Conservation (phyloP, 148 eudicot genomes). For the Amaranthus palmeri region DNA sequence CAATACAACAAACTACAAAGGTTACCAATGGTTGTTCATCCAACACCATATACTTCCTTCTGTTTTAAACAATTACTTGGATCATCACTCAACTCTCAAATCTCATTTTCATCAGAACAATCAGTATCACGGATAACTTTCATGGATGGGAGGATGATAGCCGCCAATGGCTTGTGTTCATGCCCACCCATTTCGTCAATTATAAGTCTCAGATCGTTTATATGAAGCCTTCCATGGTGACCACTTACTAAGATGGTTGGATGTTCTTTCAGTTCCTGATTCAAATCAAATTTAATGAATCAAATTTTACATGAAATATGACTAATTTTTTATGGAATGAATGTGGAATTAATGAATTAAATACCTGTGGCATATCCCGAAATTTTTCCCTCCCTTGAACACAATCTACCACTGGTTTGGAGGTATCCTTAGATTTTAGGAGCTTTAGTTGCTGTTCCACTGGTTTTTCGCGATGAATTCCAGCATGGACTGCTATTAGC, state of each 20-base stretch:
- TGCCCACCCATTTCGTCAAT: slow-evolving; percentile 84
- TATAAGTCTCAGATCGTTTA: slow-evolving; percentile 67
- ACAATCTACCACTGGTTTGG: slow-evolving; percentile 65
- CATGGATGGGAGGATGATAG: slow-evolving; percentile 71
- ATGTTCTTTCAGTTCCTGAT: slow-evolving; percentile 23
- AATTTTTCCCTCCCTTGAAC: slow-evolving; percentile 72
- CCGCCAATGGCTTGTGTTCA: slow-evolving; percentile 63
- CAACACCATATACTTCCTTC: not conserved
- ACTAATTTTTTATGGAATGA: too few relatives aligned
- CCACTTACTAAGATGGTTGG: slow-evolving; percentile 75
- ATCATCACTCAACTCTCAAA: too few relatives aligned
- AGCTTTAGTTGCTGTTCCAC: slow-evolving; percentile 58
- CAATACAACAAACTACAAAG: too few relatives aligned
- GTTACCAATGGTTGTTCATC: too few relatives aligned
- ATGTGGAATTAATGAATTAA: not conserved
- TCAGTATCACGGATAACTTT: slow-evolving; percentile 68
- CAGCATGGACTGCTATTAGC: slow-evolving; percentile 84
- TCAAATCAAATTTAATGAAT: too few relatives aligned
- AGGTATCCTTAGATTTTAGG: slow-evolving; percentile 65
- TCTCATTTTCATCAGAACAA: not conserved
- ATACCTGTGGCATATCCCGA: slow-evolving; percentile 87
- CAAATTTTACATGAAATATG: too few relatives aligned
- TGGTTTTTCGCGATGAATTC: slow-evolving; percentile 58
- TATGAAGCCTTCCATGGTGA: slow-evolving; percentile 87
- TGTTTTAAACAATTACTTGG: not conserved